These are phyloP conservation scores for Auricularia auricula-judae DNA, from an alignment of 768 basidiomycete genomes.

Conservation along the genomic window DNA sequence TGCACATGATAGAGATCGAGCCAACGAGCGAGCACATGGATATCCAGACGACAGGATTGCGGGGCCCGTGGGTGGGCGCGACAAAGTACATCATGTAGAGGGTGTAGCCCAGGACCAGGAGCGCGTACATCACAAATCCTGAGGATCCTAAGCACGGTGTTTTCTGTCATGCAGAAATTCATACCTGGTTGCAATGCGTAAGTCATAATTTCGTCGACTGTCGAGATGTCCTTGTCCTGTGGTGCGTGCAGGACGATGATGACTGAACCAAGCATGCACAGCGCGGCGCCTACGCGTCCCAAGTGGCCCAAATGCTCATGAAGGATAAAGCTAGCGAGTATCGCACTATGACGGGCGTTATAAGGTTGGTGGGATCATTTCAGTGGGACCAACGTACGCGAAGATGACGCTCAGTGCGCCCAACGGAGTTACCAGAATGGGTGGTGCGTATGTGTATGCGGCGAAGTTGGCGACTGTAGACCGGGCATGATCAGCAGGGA, in stretches of 20 bases:
- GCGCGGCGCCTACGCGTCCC: constrained; percentile 23
- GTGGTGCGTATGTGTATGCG: constrained; percentile 38
- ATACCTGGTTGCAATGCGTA: constrained; percentile 33
- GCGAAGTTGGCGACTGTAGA: constrained; percentile 35
- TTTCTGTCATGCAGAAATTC: constrained; percentile 3
- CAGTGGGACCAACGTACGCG: constrained; percentile 19
- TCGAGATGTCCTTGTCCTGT: constrained; percentile 35
- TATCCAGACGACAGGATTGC: constrained; percentile 36
- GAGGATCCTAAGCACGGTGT: constrained; percentile 13
- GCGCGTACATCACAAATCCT: constrained; percentile 31
- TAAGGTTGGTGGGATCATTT: neutral
- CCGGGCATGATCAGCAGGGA: neutral
- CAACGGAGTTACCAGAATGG: constrained; percentile 36
- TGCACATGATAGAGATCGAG: constrained; percentile 37
- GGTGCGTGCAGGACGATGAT: constrained; percentile 40
- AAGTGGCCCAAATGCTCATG: constrained; percentile 25
- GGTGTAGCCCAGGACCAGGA: constrained; percentile 25
- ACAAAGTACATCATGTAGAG: constrained; percentile 32
- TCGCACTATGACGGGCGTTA: constrained; percentile 20
- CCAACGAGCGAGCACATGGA: constrained; percentile 38
- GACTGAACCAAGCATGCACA: constrained; percentile 27
- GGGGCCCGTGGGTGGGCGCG: constrained; percentile 30
- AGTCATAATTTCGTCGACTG: constrained; percentile 35
- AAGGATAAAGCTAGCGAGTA: constrained; percentile 33
- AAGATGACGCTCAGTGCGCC: constrained; percentile 37